These are phyloP conservation scores for Ploettnerulaceae sp. DNA, from an alignment of 2,329 filamentous ascomycete genomes.

Conservation along the genomic window DNA sequence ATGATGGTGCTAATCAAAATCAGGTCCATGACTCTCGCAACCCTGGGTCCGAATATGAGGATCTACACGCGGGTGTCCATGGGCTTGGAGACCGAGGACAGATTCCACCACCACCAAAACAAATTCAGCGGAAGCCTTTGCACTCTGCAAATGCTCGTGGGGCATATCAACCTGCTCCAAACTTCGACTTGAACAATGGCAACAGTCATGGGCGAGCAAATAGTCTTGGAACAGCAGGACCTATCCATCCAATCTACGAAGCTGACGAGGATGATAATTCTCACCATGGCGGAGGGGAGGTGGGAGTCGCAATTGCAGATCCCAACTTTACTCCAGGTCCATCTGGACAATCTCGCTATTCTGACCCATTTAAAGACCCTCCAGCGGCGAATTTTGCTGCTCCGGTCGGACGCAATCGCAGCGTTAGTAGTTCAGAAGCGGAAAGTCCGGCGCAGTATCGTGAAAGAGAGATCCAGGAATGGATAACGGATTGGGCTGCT, in stretches of 20 bases:
- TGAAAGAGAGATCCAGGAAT: constrained; percentile 34
- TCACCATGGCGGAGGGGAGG: constrained; percentile 12
- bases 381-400: constrained; percentile 13
- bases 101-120: constrained; percentile 16
- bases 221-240: constrained; percentile 43
- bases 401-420: constrained; percentile 7
- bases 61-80: constrained; percentile 23
- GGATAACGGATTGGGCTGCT: constrained; percentile 36
- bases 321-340: constrained; percentile 11
- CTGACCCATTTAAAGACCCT: constrained; percentile 32
- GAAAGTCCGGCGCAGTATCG: constrained; percentile 29
- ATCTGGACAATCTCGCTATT: constrained; percentile 19
- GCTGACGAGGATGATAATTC: constrained; percentile 46
- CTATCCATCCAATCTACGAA: constrained; percentile 61
- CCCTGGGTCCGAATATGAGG: constrained; percentile 25
- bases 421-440: constrained; percentile 18
- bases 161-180: constrained; percentile 37
- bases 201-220: constrained; percentile 38
- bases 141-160: constrained; percentile 35
- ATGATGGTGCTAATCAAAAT: constrained; percentile 12
- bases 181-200: constrained; percentile 37
- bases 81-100: constrained; percentile 16
- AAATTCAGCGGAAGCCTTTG: constrained; percentile 36
- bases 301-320: constrained; percentile 25
- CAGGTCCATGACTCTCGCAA: constrained; percentile 28